Conservation (phyloP, 208 protist species). For the Porcisia hertigi region DNA sequence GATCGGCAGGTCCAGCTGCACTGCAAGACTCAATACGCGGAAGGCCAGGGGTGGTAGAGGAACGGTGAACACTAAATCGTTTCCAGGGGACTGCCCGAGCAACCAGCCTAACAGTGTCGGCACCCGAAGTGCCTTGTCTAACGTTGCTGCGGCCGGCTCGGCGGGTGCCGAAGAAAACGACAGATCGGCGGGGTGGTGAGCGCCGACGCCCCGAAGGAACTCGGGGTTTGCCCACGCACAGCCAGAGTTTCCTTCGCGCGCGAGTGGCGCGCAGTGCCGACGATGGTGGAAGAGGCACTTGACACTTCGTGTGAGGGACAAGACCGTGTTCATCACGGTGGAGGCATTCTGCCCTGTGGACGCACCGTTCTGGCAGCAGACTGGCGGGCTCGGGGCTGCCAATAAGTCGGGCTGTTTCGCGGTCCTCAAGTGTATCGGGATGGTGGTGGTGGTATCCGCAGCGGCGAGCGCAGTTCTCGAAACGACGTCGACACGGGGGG, state of each 20-base stretch:
- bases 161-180: not conserved
- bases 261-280: constrained; percentile 25
- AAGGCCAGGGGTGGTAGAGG: constrained; percentile 61
- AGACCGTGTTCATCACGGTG: not conserved
- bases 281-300: constrained; percentile 35
- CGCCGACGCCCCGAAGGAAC: constrained; percentile 1
- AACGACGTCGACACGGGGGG: not conserved
- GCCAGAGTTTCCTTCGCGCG: not conserved
- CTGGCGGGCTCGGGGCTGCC: too few relatives aligned
- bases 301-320: constrained; percentile 4
- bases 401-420: too few relatives aligned
- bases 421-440: too few relatives aligned
- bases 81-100: constrained; percentile 44
- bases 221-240: constrained; percentile 50
- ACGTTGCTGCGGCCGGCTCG: not conserved
- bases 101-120: constrained; percentile 51
- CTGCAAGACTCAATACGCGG: constrained; percentile 33
- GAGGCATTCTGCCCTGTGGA: too few relatives aligned
- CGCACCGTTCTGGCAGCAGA: too few relatives aligned
- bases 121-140: constrained; percentile 22
- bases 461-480: too few relatives aligned
- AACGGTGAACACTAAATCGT: constrained; percentile 41
- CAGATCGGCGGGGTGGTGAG: not conserved
- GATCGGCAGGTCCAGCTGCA: constrained; percentile 32
- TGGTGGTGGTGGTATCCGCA: too few relatives aligned